Conservation (phyloP, 2,329 filamentous ascomycete species). For the Blumeriella jaapii region DNA sequence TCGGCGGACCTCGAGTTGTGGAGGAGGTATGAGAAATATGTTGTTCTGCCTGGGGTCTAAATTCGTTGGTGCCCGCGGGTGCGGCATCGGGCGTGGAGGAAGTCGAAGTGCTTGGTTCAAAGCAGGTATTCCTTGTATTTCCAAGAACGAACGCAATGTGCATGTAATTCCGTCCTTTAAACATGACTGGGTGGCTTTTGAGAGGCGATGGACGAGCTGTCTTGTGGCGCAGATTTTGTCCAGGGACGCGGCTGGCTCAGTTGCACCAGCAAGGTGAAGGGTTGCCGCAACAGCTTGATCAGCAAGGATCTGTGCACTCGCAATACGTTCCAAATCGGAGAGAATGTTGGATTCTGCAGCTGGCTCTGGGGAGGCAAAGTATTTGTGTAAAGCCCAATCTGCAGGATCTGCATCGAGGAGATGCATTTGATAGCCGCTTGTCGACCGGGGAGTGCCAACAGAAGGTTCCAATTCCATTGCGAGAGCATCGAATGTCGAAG, state of each 20-base stretch:
- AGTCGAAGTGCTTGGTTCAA: constrained; percentile 40
- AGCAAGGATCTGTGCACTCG: constrained; percentile 58
- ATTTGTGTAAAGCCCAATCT: constrained; percentile 36
- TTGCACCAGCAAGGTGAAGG: constrained; percentile 20
- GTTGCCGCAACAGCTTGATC: constrained; percentile 53
- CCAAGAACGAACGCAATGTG: constrained; percentile 39
- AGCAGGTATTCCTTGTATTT: constrained; percentile 45
- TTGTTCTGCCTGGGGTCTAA: constrained; percentile 34
- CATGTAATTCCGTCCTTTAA: constrained; percentile 33
- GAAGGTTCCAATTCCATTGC: constrained; percentile 22
- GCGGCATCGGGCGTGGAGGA: constrained; percentile 23
- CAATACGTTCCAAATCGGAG: constrained; percentile 49
- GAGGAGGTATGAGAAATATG: constrained; percentile 52
- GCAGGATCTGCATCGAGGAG: constrained; percentile 25
- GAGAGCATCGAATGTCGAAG: constrained; percentile 24
- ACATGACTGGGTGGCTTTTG: constrained; percentile 33
- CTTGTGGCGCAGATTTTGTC: constrained; percentile 18
- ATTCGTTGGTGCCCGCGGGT: constrained; percentile 14
- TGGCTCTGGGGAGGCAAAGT: constrained; percentile 50
- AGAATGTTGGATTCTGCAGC: constrained; percentile 20
- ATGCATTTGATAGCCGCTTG: constrained; percentile 19
- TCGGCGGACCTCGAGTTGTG: constrained; percentile 61
- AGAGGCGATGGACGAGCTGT: constrained; percentile 32
- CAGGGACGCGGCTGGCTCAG: constrained; percentile 2
- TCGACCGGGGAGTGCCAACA: constrained; percentile 19